Evolutionary conservation across 352 stramenopile species (phyloP).

Genomic region (Sclerospora graminicola): DNA sequence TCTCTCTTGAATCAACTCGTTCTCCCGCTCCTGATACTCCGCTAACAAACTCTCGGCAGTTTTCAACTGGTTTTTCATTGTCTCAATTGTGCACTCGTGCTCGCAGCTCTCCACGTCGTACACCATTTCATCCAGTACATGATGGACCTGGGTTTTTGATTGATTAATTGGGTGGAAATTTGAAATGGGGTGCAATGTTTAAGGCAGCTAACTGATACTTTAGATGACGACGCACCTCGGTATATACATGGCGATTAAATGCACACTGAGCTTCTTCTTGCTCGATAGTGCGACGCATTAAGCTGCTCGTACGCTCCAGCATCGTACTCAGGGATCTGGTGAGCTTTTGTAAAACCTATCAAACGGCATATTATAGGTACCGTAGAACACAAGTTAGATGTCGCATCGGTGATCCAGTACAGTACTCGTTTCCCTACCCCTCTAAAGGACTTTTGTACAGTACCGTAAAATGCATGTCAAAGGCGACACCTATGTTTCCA

Average conservation of each 20-base stretch:
- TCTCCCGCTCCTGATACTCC: conserved; percentile 52
- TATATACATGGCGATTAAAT: conserved; percentile 32
- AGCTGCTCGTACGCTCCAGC: conserved; percentile 25
- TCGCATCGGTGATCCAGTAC: too few species aligned
- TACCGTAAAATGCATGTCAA: too few species aligned
- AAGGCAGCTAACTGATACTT: too few species aligned
- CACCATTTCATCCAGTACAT: conserved; percentile 70
- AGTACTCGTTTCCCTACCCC: too few species aligned
- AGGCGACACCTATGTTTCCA: too few species aligned
- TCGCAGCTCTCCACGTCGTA: conserved; percentile 71
- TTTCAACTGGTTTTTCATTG: conserved; percentile 27
- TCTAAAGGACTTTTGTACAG: too few species aligned
- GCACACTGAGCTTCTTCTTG: conserved; percentile 32
- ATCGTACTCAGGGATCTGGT: conserved; percentile 7
- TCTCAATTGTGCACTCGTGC: conserved; percentile 38
- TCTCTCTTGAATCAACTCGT: conserved; percentile 42
- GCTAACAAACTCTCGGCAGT: conserved; percentile 20
- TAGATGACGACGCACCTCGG: conserved; percentile 25
- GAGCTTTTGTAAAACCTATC: too few species aligned
- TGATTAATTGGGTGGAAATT: neutral
- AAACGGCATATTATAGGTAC: too few species aligned
- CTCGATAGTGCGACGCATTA: conserved; percentile 27
- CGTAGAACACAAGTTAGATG: too few species aligned
- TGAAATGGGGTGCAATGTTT: neutral
- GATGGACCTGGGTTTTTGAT: conserved; percentile 32